Evolutionary conservation across 495 filamentous ascomycete genomes (phyloP), one percentile per base, ranked within the genome.

Genomic region (Choiromyces venosus): DNA sequence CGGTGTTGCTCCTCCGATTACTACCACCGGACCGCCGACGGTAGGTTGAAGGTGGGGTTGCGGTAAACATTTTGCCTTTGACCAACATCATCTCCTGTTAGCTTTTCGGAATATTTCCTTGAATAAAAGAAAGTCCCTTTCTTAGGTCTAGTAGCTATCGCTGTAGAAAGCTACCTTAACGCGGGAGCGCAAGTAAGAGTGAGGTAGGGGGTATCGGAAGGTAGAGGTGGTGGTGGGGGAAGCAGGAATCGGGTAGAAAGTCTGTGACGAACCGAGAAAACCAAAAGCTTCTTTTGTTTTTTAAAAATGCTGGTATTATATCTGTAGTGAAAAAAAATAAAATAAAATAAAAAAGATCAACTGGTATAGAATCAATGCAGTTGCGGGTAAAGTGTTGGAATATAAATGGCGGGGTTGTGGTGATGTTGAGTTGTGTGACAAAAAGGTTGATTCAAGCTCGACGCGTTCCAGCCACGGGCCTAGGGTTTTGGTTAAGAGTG

Each of bases 11-110:
- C 65, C 35, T 74, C 56, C 71, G 70, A 10, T 71, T 19, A 29
- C 35, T 65, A 37, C 74, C 69, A 46, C 72, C 67, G 14, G 71
- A 71, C 69, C 70, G 75, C 66, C 75, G 68, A 42, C 78, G 78
- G 44, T 70, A 40, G 44, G 75, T 52, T 37, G 78, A 73, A 56
- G 78, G 78, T n/a, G 78, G 78, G 25, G 77, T 77, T 71, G 77
- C 71, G 36, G 73, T 77, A 66, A 80, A 80, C 78, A 80, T 80
- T 9, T 72, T 77, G 71, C 65, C 40, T 36, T 64, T 39, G 36
- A 29, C 19, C 52, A n/a, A n/a, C n/a, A 61, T 29, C 52, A 61
- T 61, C 2, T 5, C 46, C 25, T 1, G 52, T 61, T 29, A 61
- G 52, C 52, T 2, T 3, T 29, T 29, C 9, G 25, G 1, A 29